A percentile compares a stretch with the other conserved stretches of the same genome.
Conservation (phyloP, 331 rosid genomes). For the Dryas integrifolia region DNA sequence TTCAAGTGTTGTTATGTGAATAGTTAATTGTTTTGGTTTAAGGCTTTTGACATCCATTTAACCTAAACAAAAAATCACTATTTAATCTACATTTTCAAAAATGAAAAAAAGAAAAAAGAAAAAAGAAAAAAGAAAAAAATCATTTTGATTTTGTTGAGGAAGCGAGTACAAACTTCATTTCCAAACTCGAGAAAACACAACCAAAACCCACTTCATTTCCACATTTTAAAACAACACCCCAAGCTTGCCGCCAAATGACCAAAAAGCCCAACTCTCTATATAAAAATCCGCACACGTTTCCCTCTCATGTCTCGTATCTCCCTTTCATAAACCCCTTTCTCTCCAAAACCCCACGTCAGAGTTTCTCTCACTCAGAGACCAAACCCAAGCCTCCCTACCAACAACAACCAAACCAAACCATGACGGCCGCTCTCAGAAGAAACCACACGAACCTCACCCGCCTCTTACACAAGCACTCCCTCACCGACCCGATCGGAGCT, state of each 20-base stretch:
- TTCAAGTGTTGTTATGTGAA: too few relatives aligned
- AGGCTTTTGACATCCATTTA: too few relatives aligned
- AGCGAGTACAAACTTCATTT: not conserved
- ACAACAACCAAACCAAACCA: conserved; percentile 5
- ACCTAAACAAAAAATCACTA: too few relatives aligned
- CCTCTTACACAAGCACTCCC: conserved; percentile 33
- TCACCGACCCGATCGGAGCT: conserved; percentile 25
- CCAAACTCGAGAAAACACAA: not conserved
- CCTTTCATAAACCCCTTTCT: not conserved
- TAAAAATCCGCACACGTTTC: not conserved
- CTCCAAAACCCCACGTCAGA: conserved; percentile 17
- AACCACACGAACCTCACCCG: conserved; percentile 32
- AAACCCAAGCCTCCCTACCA: conserved; percentile 1
- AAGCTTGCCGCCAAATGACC: not conserved
- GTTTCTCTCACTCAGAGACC: not conserved
- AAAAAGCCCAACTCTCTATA: not conserved
- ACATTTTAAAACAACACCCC: not conserved
- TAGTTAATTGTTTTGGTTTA: too few relatives aligned
- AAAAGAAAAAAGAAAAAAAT: too few relatives aligned
- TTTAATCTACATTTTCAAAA: too few relatives aligned
- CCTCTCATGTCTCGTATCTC: not conserved
- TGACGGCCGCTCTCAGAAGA: conserved; percentile 43
- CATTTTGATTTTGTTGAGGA: not conserved
- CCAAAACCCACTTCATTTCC: not conserved
- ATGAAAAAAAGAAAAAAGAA: too few relatives aligned